Percentiles rank a stretch among this genome's conserved stretches.
Conservation (phyloP, 2,329 filamentous ascomycete genomes). For the Celoporthe dispersa region DNA sequence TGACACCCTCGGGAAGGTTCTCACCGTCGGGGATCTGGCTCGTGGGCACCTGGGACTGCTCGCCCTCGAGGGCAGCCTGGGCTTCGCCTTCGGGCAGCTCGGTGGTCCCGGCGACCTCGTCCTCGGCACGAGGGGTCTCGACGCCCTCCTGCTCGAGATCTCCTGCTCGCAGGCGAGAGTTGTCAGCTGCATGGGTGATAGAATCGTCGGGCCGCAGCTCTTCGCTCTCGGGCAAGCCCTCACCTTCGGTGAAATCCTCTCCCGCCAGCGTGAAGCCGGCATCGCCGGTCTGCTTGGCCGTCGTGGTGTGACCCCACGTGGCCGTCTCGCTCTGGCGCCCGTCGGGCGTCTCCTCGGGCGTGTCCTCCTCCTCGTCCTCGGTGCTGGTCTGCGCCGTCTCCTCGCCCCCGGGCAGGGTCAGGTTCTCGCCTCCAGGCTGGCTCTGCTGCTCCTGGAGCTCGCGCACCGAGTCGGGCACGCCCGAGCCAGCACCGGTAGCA, state of each 20-base stretch:
- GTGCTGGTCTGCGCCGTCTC: conserved; percentile 21
- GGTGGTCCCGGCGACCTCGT: not conserved
- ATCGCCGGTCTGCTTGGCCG: conserved; percentile 15
- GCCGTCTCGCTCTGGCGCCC: conserved; percentile 28
- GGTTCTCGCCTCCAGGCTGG: conserved; percentile 29
- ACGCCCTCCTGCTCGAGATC: not conserved
- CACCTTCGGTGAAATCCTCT: conserved; percentile 10
- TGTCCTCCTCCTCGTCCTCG: conserved; percentile 32
- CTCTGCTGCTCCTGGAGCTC: conserved; percentile 26
- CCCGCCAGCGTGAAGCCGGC: not conserved
- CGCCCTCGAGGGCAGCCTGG: conserved; percentile 3
- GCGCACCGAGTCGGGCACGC: conserved; percentile 22
- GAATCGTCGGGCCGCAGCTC: conserved; percentile 29
- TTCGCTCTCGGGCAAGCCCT: conserved; percentile 17
- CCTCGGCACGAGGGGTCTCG: not conserved
- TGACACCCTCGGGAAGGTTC: conserved; percentile 22
- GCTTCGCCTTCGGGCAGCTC: conserved; percentile 11
- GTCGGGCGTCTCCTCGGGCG: conserved; percentile 26
- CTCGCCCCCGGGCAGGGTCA: conserved; percentile 23
- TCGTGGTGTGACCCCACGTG: conserved; percentile 14
- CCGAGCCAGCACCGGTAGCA: conserved; percentile 3
- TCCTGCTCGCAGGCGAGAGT: conserved; percentile 20
- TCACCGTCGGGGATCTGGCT: conserved; percentile 20
- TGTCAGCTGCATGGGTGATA: conserved; percentile 30
- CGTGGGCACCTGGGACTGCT: conserved; percentile 20